Evolutionary conservation across 1,284 basidiomycete species (phyloP).

Genomic region (Fomitopsis betulina): DNA sequence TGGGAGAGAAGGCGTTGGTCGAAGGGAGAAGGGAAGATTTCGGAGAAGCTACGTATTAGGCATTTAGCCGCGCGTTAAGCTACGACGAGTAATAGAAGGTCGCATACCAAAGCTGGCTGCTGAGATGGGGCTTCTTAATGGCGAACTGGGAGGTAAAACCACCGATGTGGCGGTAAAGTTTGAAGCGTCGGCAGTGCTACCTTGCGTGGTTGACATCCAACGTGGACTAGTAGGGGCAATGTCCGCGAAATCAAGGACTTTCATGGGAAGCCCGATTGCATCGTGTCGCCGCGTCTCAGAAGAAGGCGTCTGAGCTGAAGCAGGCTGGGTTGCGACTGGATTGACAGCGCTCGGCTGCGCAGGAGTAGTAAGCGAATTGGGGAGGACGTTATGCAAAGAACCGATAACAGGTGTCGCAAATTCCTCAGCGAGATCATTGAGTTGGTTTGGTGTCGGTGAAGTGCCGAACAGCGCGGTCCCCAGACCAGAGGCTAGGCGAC

Average conservation of each 20-base stretch:
- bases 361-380: not conserved
- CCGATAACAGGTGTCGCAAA: not conserved
- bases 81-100: not conserved
- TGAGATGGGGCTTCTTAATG: not conserved
- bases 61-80: constrained; percentile 1
- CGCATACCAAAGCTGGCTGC: not conserved
- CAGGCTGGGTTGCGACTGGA: not conserved
- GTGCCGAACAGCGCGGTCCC: not conserved
- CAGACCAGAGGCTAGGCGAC: not conserved
- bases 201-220: not conserved
- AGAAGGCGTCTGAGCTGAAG: not conserved
- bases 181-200: not conserved
- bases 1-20: not conserved
- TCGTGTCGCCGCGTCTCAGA: not conserved
- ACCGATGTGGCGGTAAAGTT: not conserved
- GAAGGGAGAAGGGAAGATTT: not conserved
- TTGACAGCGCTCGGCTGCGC: not conserved
- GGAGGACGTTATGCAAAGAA: not conserved
- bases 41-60: not conserved
- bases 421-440: not conserved
- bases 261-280: not conserved
- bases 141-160: not conserved
- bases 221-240: not conserved
- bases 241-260: not conserved
- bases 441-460: not conserved